Conservation (phyloP, 2,329 filamentous ascomycete species). For the Diaporthe vexans region DNA sequence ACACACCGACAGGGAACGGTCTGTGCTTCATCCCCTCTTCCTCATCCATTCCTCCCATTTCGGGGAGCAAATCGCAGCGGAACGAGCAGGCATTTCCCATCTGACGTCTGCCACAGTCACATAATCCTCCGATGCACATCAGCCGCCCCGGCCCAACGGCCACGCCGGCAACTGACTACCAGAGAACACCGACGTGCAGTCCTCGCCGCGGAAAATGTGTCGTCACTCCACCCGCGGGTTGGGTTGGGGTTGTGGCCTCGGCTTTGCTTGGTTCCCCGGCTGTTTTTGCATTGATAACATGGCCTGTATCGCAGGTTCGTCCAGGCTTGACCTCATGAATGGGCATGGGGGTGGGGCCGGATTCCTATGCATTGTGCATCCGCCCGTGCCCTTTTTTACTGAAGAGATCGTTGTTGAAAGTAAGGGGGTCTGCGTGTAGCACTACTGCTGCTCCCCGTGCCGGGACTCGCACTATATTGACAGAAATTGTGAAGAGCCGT, state of each 20-base stretch:
- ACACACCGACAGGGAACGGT: slow-evolving; percentile 32
- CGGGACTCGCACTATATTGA: not conserved
- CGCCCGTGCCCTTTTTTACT: slow-evolving; percentile 17
- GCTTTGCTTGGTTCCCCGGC: not conserved
- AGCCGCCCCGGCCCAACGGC: slow-evolving; percentile 24
- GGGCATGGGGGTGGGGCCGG: slow-evolving; percentile 19
- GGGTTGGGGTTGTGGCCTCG: not conserved
- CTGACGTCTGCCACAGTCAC: slow-evolving; percentile 30
- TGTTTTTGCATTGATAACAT: slow-evolving; percentile 1
- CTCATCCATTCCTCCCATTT: not conserved
- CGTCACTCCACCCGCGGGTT: not conserved
- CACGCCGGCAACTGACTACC: slow-evolving; percentile 9
- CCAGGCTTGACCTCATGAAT: slow-evolving; percentile 21
- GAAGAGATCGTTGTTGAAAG: not conserved
- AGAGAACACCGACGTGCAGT: not conserved
- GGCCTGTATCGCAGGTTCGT: slow-evolving; percentile 22
- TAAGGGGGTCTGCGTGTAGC: slow-evolving; percentile 26
- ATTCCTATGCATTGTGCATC: slow-evolving; percentile 8
- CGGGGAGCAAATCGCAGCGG: slow-evolving; percentile 15
- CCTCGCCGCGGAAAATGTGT: not conserved
- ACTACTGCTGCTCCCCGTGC: not conserved
- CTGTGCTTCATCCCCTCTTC: slow-evolving; percentile 13
- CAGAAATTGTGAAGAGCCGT: not conserved
- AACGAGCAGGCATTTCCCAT: slow-evolving; percentile 26
- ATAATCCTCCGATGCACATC: slow-evolving; percentile 28